Percentiles rank a stretch among this genome's conserved stretches.
Conservation (phyloP, 2,329 filamentous ascomycete genomes). For the Ophiostoma perfectum region DNA sequence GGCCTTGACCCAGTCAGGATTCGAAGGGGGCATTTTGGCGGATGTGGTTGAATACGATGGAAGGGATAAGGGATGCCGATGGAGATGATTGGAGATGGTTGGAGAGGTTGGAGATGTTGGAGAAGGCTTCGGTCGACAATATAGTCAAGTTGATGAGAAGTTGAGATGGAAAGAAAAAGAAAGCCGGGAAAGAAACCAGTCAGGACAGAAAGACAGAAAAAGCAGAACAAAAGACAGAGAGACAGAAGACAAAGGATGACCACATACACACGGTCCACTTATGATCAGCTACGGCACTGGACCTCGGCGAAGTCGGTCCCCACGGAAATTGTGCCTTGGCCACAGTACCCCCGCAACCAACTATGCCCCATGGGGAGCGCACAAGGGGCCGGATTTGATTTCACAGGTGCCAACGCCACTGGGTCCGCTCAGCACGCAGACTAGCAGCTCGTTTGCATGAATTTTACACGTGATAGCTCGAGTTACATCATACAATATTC, state of each 20-base stretch:
- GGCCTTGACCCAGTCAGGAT: conserved; percentile 31
- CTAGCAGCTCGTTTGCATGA: no score
- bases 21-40: conserved; percentile 13
- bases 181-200: neutral
- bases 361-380: neutral
- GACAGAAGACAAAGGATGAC: neutral
- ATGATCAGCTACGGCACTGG: no score
- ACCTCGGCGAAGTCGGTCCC: no score
- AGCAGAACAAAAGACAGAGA: neutral
- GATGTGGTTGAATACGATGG: neutral
- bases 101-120: neutral
- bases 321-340: no score
- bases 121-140: neutral
- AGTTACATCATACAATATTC: neutral
- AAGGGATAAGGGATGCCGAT: neutral
- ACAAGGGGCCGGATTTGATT: no score
- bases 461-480: no score
- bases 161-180: neutral
- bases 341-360: conserved; percentile 5
- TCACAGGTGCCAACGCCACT: no score
- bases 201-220: neutral
- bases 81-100: neutral
- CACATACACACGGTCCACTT: no score
- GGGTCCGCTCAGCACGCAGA: no score
- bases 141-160: neutral